phyloP scores from a whole-genome alignment of 2,329 filamentous ascomycete genomes.

The Sarocladium oryzae region DNA sequence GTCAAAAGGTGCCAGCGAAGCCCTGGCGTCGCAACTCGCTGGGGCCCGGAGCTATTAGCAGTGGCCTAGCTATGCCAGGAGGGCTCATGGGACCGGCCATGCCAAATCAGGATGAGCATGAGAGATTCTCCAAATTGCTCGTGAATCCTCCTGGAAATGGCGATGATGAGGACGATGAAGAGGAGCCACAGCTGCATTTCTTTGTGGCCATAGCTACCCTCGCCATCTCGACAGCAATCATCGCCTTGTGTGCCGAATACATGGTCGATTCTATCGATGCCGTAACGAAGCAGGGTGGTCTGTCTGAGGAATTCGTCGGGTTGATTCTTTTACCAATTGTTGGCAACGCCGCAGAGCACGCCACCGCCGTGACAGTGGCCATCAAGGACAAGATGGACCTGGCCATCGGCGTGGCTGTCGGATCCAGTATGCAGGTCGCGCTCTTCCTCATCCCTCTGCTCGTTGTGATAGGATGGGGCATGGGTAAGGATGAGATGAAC shows the following conservation, averaged over 20 bases:
- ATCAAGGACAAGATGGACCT: constrained; percentile 56
- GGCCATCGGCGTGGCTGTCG: constrained; percentile 54
- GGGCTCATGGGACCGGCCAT: constrained; percentile 31
- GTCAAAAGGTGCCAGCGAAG: constrained; percentile 65
- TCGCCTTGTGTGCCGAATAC: constrained; percentile 76
- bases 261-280: constrained; percentile 67
- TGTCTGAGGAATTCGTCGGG: constrained; percentile 71
- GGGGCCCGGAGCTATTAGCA: constrained; percentile 26
- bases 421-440: constrained; percentile 74
- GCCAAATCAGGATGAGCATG: constrained; percentile 28
- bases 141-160: constrained; percentile 21
- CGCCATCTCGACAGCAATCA: constrained; percentile 65
- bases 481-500: constrained; percentile 66
- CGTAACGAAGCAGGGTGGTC: constrained; percentile 51
- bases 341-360: constrained; percentile 57
- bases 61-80: constrained; percentile 33
- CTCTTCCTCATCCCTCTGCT: constrained; percentile 73
- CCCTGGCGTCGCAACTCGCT: constrained; percentile 32
- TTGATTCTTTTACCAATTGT: constrained; percentile 68
- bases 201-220: constrained; percentile 67
- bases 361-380: constrained; percentile 55
- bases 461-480: constrained; percentile 72
- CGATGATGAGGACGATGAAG: constrained; percentile 62
- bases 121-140: constrained; percentile 38
- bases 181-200: constrained; percentile 69